phyloP scores from a whole-genome alignment of 768 basidiomycete species.

The Psilocybe subaeruginosa region DNA sequence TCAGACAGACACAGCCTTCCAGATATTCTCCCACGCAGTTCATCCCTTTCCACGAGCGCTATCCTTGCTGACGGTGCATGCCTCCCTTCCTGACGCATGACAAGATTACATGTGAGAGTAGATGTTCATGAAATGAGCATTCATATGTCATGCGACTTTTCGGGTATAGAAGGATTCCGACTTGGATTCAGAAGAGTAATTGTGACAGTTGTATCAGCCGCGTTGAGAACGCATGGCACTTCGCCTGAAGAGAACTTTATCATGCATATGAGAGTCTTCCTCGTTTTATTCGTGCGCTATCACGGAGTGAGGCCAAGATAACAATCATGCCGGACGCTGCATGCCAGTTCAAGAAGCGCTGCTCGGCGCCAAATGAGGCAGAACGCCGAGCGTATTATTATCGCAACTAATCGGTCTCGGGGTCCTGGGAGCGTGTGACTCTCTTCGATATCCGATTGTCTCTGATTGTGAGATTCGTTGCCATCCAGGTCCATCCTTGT shows the following conservation, averaged over 20 bases:
- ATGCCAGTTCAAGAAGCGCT: constrained; percentile 7
- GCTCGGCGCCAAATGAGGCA: constrained; percentile 19
- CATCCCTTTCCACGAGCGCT: neutral
- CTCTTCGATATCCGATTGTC: neutral
- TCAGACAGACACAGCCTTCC: constrained; percentile 3
- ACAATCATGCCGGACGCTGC: constrained; percentile 6
- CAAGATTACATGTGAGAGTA: neutral
- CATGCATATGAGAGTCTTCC: neutral
- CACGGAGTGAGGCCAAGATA: neutral
- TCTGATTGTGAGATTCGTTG: neutral
- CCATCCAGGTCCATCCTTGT: neutral
- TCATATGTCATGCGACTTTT: neutral
- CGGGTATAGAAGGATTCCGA: neutral
- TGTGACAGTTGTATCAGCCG: constrained; percentile 1
- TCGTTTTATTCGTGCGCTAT: constrained; percentile 3
- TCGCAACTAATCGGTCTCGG: constrained; percentile 7
- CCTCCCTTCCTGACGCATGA: neutral
- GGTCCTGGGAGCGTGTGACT: constrained; percentile 13
- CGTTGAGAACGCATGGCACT: constrained; percentile 11
- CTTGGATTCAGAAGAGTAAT: neutral
- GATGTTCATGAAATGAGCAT: neutral
- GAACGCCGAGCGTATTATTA: constrained; percentile 10
- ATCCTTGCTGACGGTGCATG: neutral
- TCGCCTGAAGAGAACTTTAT: neutral
- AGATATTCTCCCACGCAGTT: neutral